Base-by-base conservation (phyloP, 768 basidiomycete genomes). In the Lactarius indigo region DNA sequence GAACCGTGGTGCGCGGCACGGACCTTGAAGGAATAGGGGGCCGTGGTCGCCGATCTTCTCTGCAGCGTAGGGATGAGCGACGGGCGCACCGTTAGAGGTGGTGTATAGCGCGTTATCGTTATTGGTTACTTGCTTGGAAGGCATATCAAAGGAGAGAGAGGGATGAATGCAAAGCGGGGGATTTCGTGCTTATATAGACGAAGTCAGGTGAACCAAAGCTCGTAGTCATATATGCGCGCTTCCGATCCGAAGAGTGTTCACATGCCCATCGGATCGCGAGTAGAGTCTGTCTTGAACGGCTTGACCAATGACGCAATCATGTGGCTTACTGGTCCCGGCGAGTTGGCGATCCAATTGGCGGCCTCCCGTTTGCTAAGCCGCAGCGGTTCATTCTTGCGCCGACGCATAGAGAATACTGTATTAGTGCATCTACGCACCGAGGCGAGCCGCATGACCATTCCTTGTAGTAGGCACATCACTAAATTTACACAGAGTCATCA, bases 21-120 rank as follows among this genome's bases (percentile, higher is more conserved):
- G 63, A 90, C 91, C 94, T 79, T 96, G 94, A 52, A 97, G 82
- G 31, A 96, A 83, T 35, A 96, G 87, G n/a, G 94, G 93, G 0
- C 95, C 95, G 52, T 83, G 77, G 42, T 76, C 66, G 52, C 94
- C 92, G 35, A 90, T 81, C 55, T 91, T 85, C 78, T 94, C 89
- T 72, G 87, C 84, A 41, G 86, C 85, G 74, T 94, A 94, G 0
- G 92, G 93, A 75, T 90, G 82, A 60, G 78, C 78, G 60, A 87
- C 87, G 59, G 92, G 87, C 9, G 87, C 88, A 72, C 94, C 94
- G 72, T 85, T 92, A 61, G 91, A 93, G 62, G 92, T 91, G 72
- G 92, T 95, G 84, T 94, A 96, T 64, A 83, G 72, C 23, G 87
- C 85, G 68, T 80, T 79, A 77, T 88, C 87, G 69, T 80, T 83